These are phyloP conservation scores for Elaeagnus macrophylla DNA, from an alignment of 306 rosid genomes.

Conservation along the genomic window DNA sequence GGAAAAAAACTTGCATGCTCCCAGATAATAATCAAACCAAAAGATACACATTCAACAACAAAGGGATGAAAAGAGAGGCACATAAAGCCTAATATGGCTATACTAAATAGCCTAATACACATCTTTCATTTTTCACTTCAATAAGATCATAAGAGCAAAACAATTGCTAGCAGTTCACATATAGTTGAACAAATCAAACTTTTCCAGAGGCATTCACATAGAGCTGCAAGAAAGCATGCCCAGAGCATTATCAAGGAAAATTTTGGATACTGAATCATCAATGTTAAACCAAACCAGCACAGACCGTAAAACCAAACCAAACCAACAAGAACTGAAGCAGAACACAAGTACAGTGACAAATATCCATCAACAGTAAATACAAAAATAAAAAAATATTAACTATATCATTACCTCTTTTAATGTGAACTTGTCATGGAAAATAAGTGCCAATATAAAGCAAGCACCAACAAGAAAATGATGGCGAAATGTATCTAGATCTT, in stretches of 20 bases:
- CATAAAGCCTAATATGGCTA: not conserved
- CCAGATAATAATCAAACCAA: too few species aligned
- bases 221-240: not conserved
- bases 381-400: not conserved
- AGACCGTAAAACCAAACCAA: too few species aligned
- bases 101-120: not conserved
- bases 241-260: too few species aligned
- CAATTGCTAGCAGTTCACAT: not conserved
- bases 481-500: slow-evolving; percentile 71
- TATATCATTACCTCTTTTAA: slow-evolving; percentile 48
- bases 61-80: too few species aligned
- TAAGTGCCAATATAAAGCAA: slow-evolving; percentile 51
- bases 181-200: not conserved
- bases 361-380: too few species aligned
- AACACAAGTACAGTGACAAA: too few species aligned
- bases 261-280: too few species aligned
- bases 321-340: too few species aligned
- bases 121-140: not conserved
- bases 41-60: too few species aligned
- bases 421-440: slow-evolving; percentile 66
- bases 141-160: not conserved
- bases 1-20: too few species aligned
- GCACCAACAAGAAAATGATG: slow-evolving; percentile 53
- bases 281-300: too few species aligned
- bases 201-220: not conserved